These are phyloP conservation scores for Aspergillus quadricinctus DNA, from an alignment of 2,329 filamentous ascomycete genomes.

Conservation along the genomic window DNA sequence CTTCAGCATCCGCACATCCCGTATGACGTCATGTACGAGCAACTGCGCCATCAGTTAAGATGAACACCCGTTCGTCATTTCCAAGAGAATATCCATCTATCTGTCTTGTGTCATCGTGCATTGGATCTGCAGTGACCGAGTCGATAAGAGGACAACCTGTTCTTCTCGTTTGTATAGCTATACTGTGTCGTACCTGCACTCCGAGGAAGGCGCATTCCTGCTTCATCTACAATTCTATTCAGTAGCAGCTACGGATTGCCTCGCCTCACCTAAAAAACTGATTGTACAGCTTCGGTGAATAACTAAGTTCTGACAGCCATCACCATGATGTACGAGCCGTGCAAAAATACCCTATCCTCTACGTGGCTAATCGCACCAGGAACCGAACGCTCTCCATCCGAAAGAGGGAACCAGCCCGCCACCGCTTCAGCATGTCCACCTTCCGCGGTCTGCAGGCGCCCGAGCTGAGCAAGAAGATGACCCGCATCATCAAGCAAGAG, in stretches of 20 bases:
- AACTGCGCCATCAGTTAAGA: conserved; percentile 8
- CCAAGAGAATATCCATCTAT: not conserved
- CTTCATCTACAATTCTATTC: not conserved
- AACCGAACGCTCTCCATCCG: conserved; percentile 41
- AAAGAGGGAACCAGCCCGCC: conserved; percentile 36
- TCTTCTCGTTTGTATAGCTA: not conserved
- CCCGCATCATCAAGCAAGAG: conserved; percentile 89
- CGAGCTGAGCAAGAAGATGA: conserved; percentile 83
- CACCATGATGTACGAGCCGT: not conserved
- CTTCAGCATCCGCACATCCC: conserved; percentile 23
- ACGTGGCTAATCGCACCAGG: conserved; percentile 23
- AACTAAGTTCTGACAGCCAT: not conserved
- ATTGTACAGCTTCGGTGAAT: not conserved
- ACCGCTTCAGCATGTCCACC: conserved; percentile 80
- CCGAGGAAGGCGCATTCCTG: conserved; percentile 15
- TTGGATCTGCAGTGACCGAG: not conserved
- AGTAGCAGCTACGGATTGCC: not conserved
- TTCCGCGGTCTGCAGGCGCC: conserved; percentile 81
- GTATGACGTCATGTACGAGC: conserved; percentile 29
- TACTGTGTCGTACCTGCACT: not conserved
- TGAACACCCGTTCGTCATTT: not conserved
- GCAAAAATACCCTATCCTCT: not conserved
- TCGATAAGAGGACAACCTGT: not conserved
- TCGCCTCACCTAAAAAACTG: no score
- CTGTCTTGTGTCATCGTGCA: not conserved